Evolutionary conservation across 805 yeast species (phyloP), one percentile per base, ranked within the genome.

Genomic region (Teunomyces cretensis): DNA sequence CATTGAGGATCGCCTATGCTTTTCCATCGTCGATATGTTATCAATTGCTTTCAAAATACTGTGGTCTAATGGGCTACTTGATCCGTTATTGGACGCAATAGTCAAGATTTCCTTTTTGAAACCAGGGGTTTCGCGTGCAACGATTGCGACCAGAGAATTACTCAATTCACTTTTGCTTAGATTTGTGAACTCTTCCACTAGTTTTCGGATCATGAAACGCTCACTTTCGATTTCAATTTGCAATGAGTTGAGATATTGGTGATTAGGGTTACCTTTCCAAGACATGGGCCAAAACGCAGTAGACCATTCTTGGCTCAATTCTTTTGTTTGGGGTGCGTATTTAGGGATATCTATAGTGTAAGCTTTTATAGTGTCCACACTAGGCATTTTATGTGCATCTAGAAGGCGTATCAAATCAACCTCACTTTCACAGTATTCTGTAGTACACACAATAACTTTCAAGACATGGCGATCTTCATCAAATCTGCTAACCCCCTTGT

Each of bases 231-330:
- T 69, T 48, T 86, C 78, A 43, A 83, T 68, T 2, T 54, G 55
- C 16, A 81, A 70, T 6, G 79, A 81, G 24, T 84, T 81, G 32
- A 88, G 63, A 27, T 77, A 78, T 56, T 86, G 94, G 47, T 83
- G 81, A 53, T 82, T 74, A 0, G 96, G 95, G 57, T 91, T 89
- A 0, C 98, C 98, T 53, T 90, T 83, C 98, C 98, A 94, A 32
- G 88, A 75, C 43, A 88, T 67, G 0, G 98, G 98, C 99, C 98
- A 92, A 52, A 76, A 78, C 13, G 67, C 52, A 3, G 62, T 45
- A 2, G 90, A 77, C 97, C 97, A 91, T 33, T 70, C 68, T 1
- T 64, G 47, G 16, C 85, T 76, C 12, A 80, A 62, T n/a, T 84
- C 89, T 52, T 84, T 86, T 3, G 88, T 81, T 4, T 76, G 71